These are phyloP conservation scores for Aspergillus uvarum DNA, from an alignment of 2,329 filamentous ascomycete species.

Conservation along the genomic window DNA sequence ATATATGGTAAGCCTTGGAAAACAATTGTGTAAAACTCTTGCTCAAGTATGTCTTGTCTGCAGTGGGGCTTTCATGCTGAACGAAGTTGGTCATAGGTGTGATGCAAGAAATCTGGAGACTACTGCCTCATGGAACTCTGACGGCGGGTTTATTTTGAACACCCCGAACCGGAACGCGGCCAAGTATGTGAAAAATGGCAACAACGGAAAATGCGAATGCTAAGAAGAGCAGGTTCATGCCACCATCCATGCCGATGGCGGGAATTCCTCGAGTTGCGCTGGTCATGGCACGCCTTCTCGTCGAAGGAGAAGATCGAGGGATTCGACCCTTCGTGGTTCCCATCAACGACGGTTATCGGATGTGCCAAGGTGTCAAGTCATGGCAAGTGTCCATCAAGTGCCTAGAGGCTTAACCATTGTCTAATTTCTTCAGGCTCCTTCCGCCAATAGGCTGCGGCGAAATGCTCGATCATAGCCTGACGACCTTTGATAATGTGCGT, in stretches of 20 bases:
- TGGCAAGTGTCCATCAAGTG: not conserved
- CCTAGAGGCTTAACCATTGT: not conserved
- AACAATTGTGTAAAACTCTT: not conserved
- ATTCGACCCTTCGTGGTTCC: slow-evolving; percentile 20
- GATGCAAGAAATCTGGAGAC: slow-evolving; percentile 42
- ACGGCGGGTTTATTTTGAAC: slow-evolving; percentile 36
- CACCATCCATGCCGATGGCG: slow-evolving; percentile 16
- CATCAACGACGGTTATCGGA: slow-evolving; percentile 17
- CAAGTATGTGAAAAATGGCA: slow-evolving; percentile 30
- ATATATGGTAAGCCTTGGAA: slow-evolving; percentile 19
- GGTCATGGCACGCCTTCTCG: slow-evolving; percentile 21
- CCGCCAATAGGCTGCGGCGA: slow-evolving; percentile 1
- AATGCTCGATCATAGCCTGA: slow-evolving; percentile 21
- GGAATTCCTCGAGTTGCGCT: slow-evolving; percentile 17
- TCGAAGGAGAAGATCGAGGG: slow-evolving; percentile 20
- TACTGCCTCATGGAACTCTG: slow-evolving; percentile 32
- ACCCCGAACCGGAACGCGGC: slow-evolving; percentile 33
- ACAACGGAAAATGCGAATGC: not conserved
- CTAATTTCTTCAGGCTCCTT: not conserved
- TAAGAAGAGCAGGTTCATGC: slow-evolving; percentile 18
- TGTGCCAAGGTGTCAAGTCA: slow-evolving; percentile 16
- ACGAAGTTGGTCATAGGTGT: slow-evolving; percentile 41
- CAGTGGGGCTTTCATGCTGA: slow-evolving; percentile 37
- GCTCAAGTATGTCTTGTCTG: slow-evolving; percentile 3
- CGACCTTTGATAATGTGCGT: slow-evolving; percentile 19